These are phyloP conservation scores for Verticillium klebahnii DNA, from an alignment of 2,329 filamentous ascomycete species.

Conservation along the genomic window DNA sequence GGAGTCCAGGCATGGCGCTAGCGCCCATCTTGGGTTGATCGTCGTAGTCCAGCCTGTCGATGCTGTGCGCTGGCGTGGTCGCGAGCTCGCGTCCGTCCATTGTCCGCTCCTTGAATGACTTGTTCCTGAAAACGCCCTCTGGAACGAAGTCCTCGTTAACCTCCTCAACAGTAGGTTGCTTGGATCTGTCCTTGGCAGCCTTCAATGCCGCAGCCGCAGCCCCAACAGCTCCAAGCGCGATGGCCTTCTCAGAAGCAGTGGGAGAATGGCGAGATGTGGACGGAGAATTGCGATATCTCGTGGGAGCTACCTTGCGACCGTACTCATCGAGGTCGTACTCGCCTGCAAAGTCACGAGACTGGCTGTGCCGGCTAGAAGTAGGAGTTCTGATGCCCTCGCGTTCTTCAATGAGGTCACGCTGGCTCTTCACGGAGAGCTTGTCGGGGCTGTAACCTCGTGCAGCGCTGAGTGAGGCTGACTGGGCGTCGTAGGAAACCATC, in stretches of 20 bases:
- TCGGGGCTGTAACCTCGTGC: slow-evolving; percentile 32
- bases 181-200: slow-evolving; percentile 41
- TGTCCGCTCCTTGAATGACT: slow-evolving; percentile 63
- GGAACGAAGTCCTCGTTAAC: slow-evolving; percentile 33
- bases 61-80: slow-evolving; percentile 53
- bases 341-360: slow-evolving; percentile 41
- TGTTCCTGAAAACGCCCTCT: slow-evolving; percentile 53
- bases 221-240: slow-evolving; percentile 51
- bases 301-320: slow-evolving; percentile 48
- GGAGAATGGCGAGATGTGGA: slow-evolving; percentile 49
- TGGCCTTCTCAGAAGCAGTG: slow-evolving; percentile 52
- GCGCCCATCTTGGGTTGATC: slow-evolving; percentile 56
- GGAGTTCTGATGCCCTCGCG: slow-evolving; percentile 31
- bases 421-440: slow-evolving; percentile 36
- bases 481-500: slow-evolving; percentile 26
- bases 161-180: slow-evolving; percentile 29
- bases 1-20: slow-evolving; percentile 63
- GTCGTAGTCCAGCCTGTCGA: slow-evolving; percentile 52
- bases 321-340: slow-evolving; percentile 56
- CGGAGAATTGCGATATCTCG: slow-evolving; percentile 43
- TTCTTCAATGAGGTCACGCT: slow-evolving; percentile 33
- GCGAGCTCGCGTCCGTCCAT: slow-evolving; percentile 50
- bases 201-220: slow-evolving; percentile 48
- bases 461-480: slow-evolving; percentile 19
- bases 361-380: slow-evolving; percentile 28